phyloP scores from a whole-genome alignment of 73 alveolate genomes.

The Halteria grandinella region DNA sequence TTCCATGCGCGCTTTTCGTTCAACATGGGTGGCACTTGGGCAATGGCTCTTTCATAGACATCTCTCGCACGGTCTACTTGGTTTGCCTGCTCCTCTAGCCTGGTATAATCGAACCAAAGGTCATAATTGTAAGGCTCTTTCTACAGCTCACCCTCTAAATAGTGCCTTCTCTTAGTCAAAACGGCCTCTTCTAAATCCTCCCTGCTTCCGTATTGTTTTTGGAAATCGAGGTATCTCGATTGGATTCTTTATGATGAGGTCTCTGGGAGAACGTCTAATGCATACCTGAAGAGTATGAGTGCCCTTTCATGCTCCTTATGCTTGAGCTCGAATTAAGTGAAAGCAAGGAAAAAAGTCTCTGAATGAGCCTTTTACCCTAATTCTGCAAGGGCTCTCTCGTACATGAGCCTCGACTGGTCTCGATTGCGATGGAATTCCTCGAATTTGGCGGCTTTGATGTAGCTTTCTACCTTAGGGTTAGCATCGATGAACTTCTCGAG shows the following conservation, averaged over 20 bases:
- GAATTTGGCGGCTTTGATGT: constrained; percentile 97
- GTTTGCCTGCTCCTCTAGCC: constrained; percentile 92
- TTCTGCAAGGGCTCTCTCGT: constrained; percentile 95
- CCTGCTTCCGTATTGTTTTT: constrained; percentile 96
- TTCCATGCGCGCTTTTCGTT: constrained; percentile 91
- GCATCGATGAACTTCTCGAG: constrained; percentile 91
- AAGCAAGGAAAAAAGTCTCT: constrained; percentile 91
- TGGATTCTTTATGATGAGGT: constrained; percentile 86
- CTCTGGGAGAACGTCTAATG: constrained; percentile 85
- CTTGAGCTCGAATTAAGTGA: constrained; percentile 93
- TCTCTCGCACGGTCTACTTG: constrained; percentile 81
- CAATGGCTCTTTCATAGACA: constrained; percentile 92
- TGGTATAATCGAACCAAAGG: constrained; percentile 94
- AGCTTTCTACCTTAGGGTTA: constrained; percentile 84
- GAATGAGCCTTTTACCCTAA: constrained; percentile 89
- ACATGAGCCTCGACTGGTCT: constrained; percentile 88
- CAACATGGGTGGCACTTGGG: constrained; percentile 83
- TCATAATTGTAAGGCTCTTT: constrained; percentile 85
- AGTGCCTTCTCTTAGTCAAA: constrained; percentile 89
- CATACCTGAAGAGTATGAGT: constrained; percentile 93
- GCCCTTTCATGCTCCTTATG: constrained; percentile 97
- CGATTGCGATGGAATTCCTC: constrained; percentile 93
- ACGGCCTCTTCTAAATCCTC: constrained; percentile 97
- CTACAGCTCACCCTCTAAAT: constrained; percentile 75
- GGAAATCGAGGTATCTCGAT: constrained; percentile 91